These are phyloP conservation scores for Penicillium bialowiezense DNA, from an alignment of 495 filamentous ascomycete genomes.

Conservation along the genomic window DNA sequence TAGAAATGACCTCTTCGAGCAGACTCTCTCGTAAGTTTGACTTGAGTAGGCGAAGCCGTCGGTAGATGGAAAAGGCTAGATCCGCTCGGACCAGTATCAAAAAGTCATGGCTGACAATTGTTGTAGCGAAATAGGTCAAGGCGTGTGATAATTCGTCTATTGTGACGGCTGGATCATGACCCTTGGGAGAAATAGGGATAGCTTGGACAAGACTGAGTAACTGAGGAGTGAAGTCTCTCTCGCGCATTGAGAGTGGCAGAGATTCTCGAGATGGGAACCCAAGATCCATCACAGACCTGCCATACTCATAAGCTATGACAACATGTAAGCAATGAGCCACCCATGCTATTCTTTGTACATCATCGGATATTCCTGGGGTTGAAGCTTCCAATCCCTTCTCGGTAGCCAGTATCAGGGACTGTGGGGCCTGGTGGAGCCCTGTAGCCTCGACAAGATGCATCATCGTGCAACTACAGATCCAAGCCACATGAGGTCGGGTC, in stretches of 20 bases:
- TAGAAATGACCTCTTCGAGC: conserved; percentile 17
- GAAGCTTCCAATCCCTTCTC: conserved; percentile 5
- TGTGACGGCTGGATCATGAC: conserved; percentile 1
- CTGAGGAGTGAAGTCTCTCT: conserved; percentile 16
- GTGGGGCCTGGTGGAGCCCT: conserved; percentile 36
- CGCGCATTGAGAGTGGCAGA: neutral
- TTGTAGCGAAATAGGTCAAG: conserved; percentile 9
- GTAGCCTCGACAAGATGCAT: conserved; percentile 45
- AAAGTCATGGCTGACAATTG: conserved; percentile 20
- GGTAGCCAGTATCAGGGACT: conserved; percentile 12
- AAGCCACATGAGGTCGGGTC: conserved; percentile 37
- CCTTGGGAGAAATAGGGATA: conserved; percentile 14
- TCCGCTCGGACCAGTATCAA: conserved; percentile 33
- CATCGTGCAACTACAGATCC: conserved; percentile 39
- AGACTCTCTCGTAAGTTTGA: conserved; percentile 14
- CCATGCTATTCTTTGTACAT: conserved; percentile 24
- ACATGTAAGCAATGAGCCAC: conserved; percentile 34
- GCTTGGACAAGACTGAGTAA: conserved; percentile 18
- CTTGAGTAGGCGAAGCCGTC: conserved; percentile 35
- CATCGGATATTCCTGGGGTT: conserved; percentile 12
- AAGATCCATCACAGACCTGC: conserved; percentile 28
- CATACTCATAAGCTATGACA: conserved; percentile 40
- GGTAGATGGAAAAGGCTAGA: conserved; percentile 36
- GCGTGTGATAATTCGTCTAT: conserved; percentile 16
- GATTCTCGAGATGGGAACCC: conserved; percentile 6